A percentile compares a stretch with the other conserved stretches of the same genome.
phyloP scores from a whole-genome alignment of 345 rosid genomes.

The Boechera stricta region DNA sequence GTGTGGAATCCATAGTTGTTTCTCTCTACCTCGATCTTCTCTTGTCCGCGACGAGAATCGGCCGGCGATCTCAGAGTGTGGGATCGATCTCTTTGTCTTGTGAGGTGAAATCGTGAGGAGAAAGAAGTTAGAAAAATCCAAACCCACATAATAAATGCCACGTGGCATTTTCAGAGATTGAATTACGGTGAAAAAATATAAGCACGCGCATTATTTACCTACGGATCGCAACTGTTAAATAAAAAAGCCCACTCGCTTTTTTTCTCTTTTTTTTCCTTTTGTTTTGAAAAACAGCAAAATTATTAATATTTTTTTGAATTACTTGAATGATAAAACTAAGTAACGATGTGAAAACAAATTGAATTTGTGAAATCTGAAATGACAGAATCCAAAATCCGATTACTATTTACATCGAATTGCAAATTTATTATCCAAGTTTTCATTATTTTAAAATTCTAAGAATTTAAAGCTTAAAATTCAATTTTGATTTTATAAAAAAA shows the following conservation, averaged over 20 bases:
- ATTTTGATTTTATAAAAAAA: too few species aligned
- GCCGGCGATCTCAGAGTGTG: slow-evolving; percentile 16
- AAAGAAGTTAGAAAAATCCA: background rate
- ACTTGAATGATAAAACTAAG: too few species aligned
- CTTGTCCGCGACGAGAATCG: background rate
- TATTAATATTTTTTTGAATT: too few species aligned
- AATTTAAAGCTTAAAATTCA: too few species aligned
- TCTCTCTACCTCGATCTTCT: background rate
- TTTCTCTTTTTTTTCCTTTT: too few species aligned
- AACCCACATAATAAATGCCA: slow-evolving; percentile 5
- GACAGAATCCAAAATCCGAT: too few species aligned
- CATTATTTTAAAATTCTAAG: too few species aligned
- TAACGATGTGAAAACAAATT: too few species aligned
- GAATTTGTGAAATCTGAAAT: too few species aligned
- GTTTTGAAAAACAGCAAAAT: too few species aligned
- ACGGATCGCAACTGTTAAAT: background rate
- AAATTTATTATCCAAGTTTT: too few species aligned
- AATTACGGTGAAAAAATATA: background rate
- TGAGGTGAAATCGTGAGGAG: background rate
- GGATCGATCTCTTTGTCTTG: background rate
- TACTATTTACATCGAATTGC: too few species aligned
- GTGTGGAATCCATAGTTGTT: slow-evolving; percentile 59
- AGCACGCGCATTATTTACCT: background rate
- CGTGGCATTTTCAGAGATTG: background rate
- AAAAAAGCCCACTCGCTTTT: background rate